Base-by-base conservation (phyloP, 2,329 filamentous ascomycete species). In the Neonectria magnoliae region DNA sequence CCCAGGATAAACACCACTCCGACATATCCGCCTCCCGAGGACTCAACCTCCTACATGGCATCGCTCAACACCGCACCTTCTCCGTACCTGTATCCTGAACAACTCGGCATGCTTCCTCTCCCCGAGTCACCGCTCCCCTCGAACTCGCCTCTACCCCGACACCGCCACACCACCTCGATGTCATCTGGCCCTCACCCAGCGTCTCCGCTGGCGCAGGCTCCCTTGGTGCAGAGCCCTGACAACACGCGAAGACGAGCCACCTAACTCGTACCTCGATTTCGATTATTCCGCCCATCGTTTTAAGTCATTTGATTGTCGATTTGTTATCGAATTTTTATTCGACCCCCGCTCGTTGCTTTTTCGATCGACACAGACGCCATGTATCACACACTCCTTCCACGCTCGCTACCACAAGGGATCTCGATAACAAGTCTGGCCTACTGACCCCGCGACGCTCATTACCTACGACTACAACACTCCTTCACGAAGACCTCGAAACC, bases 1-100 rank as follows among this genome's bases (percentile, higher is more conserved):
- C 81, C 78, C 83, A 87, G 85, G 84, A 85, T 78, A 65, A 82
- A 80, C 75, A 81, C 80, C 67, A 82, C 81, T 66, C 79, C 81
- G 67, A 77, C 78, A 61, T 82, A 81, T 69, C 80, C 81, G 68
- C 79, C 82, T 62, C 77, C 80, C 62, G 81, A 85, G 69, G 80
- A 83, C 63, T 72, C 80, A 44, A 75, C 75, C 58, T 68, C 78
- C 57, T 75, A 69, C 54, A 78, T 81, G 53, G 70, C 79, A 56
- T 76, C 81, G 44, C 74, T 79, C 57, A 74, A 78, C 59, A 74
- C 77, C 62, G 77, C 78, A 55, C 80, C 81, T 16, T 84, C 84
- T 50, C 83, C 81, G 53, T 84, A 82, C 70, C 77, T 83, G 64
- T 75, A 76, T 57, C 76, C 83, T 16, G 80, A 83, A 38, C 78